Evolutionary conservation across 257 asterid species (phyloP), one percentile per base, ranked within the genome.

Genomic region (Solanum rostratum): DNA sequence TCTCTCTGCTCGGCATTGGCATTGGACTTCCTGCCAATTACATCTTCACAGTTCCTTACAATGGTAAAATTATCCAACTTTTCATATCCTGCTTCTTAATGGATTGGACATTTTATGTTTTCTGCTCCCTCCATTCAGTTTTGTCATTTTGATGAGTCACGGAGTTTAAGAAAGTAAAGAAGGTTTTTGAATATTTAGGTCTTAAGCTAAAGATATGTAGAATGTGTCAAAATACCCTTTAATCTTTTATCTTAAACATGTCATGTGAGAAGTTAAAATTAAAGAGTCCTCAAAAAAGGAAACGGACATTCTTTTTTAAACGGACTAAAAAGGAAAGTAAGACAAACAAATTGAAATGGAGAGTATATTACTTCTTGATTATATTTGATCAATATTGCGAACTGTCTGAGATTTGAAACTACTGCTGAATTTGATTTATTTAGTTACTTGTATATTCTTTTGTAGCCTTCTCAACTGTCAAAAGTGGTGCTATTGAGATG

Each of bases 11-110:
- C 12, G 98, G 98, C 65, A 24, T 90, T 27, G 99, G 99, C 89
- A 92, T 96, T 84, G 99, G 99, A 52, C 91, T 96, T 85, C 98
- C 98, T 5, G 91, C 93, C 85, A 93, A 93, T 89, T 85, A 84
- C 89, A 59, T 95, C 39, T 86, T 79, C 10, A 50, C 89, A 50
- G 81, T 85, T 86, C 98, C 98, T 90, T 89, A 78, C 71, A 87
- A 82, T 71, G 97, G 99, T 96, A 91, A 18, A 16, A 7, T 3
- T 45, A 15, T 45, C 81, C 41, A 45, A 45, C 55, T 43, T 46
- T 68, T 29, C 55, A 49, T 46, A 27, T 11, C 4, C 55, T 12
- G 14, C 80, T 78, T 62, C 49, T 33, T 30, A 52, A 14, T 55
- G 59, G 29, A 73, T 22, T 27, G 50, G 30, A 2, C 22, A 19